These are phyloP conservation scores for Hebeloma cylindrosporum DNA, from an alignment of 768 basidiomycete species.

Conservation along the genomic window DNA sequence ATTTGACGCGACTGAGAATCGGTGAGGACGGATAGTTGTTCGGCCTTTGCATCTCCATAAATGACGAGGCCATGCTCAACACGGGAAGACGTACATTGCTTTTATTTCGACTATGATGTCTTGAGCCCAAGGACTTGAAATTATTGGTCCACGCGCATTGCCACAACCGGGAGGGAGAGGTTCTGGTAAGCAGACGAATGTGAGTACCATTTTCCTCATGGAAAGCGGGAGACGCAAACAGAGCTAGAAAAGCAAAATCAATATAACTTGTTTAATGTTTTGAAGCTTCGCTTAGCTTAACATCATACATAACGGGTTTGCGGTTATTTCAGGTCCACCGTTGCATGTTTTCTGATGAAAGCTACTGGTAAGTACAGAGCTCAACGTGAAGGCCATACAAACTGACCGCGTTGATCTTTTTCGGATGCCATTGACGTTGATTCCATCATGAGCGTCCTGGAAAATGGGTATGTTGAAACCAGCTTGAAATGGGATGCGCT, in stretches of 20 bases:
- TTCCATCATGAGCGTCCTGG: too few species aligned
- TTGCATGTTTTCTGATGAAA: slow-evolving; percentile 36
- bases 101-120: slow-evolving; percentile 53
- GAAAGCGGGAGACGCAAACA: slow-evolving; percentile 56
- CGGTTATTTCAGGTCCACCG: slow-evolving; percentile 51
- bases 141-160: slow-evolving; percentile 30
- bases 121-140: slow-evolving; percentile 52
- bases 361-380: not conserved
- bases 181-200: slow-evolving; percentile 34
- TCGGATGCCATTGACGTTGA: too few species aligned
- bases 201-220: slow-evolving; percentile 48
- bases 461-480: too few species aligned
- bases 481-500: too few species aligned
- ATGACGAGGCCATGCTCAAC: slow-evolving; percentile 49
- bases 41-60: slow-evolving; percentile 43
- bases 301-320: slow-evolving; percentile 42
- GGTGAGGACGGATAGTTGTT: slow-evolving; percentile 40
- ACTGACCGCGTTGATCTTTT: slow-evolving; percentile 49
- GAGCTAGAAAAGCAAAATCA: slow-evolving; percentile 32
- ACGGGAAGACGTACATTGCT: slow-evolving; percentile 55
- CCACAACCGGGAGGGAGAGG: slow-evolving; percentile 57
- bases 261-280: not conserved
- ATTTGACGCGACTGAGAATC: too few species aligned
- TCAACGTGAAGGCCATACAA: slow-evolving; percentile 12
- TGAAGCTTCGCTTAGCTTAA: slow-evolving; percentile 45